Evolutionary conservation across 2,329 filamentous ascomycete genomes (phyloP).

Genomic region (Colletotrichum sp.): DNA sequence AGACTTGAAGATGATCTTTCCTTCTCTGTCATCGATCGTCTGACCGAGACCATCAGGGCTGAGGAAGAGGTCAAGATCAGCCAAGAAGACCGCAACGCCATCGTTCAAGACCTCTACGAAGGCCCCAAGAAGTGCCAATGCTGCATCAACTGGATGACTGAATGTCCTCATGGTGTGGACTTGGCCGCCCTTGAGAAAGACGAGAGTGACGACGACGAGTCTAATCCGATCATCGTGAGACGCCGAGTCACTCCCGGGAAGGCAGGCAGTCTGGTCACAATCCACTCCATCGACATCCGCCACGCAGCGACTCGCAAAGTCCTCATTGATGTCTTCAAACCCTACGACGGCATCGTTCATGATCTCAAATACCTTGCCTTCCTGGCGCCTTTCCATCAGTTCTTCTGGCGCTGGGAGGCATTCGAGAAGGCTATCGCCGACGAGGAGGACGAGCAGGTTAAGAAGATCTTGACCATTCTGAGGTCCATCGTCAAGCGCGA

Average conservation of each 20-base stretch:
- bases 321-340: constrained; percentile 24
- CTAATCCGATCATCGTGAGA: constrained; percentile 23
- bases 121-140: constrained; percentile 30
- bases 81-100: not conserved
- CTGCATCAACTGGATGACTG: constrained; percentile 33
- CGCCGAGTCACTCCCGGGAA: constrained; percentile 20
- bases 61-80: not conserved
- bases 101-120: constrained; percentile 31
- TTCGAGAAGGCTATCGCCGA: constrained; percentile 24
- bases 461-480: constrained; percentile 20
- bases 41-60: not conserved
- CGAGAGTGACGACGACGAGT: not conserved
- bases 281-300: constrained; percentile 26
- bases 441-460: constrained; percentile 16
- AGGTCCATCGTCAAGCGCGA: constrained; percentile 51
- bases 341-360: constrained; percentile 17
- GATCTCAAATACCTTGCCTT: constrained; percentile 22
- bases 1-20: constrained; percentile 6
- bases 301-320: constrained; percentile 24
- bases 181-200: not conserved
- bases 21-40: constrained; percentile 6
- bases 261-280: constrained; percentile 10
- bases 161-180: constrained; percentile 25
- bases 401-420: constrained; percentile 27
- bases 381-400: constrained; percentile 24